phyloP scores from a whole-genome alignment of 73 alveolate genomes.

The Paramecium tetraurelia region DNA sequence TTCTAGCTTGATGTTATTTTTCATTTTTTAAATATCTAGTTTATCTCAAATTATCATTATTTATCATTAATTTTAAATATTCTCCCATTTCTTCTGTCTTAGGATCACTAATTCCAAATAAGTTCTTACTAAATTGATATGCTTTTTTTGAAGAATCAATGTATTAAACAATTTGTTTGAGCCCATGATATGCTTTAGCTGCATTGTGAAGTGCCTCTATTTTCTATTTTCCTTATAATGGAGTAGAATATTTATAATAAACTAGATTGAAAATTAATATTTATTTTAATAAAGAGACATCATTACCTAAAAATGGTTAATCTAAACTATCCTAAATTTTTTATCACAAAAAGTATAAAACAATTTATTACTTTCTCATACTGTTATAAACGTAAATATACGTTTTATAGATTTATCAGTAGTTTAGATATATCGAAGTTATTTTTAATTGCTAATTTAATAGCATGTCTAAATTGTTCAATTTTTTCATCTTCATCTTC shows the following conservation, averaged over 20 bases:
- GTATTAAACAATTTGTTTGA: neutral
- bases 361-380: neutral
- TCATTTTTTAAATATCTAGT: neutral
- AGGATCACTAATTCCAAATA: neutral
- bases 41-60: neutral
- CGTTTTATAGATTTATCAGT: neutral
- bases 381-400: neutral
- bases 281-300: too few relatives aligned
- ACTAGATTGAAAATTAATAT: too few relatives aligned
- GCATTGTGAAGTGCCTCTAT: neutral
- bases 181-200: neutral
- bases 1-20: neutral
- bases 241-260: neutral
- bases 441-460: neutral
- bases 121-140: neutral
- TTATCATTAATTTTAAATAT: neutral
- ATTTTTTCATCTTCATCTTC: neutral
- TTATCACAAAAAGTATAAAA: too few relatives aligned
- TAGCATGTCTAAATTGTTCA: neutral
- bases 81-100: neutral
- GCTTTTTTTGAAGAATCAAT: neutral
- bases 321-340: too few relatives aligned
- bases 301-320: too few relatives aligned
- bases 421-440: neutral
- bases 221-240: neutral